phyloP scores from a whole-genome alignment of 192 early-diverging fungal genomes.

The Coemansia sp. region DNA sequence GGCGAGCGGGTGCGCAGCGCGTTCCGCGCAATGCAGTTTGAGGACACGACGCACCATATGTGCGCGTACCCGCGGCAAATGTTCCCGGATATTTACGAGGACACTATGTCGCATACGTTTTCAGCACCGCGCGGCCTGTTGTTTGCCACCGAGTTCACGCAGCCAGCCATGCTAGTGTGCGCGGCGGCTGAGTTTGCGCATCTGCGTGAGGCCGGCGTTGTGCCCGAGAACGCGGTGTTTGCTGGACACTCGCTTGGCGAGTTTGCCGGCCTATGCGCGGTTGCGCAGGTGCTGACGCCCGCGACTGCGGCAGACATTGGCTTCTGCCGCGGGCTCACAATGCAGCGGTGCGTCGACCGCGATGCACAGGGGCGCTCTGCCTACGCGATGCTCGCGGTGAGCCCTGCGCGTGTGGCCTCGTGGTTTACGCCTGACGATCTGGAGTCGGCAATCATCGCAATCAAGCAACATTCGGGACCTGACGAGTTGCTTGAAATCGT shows the following conservation, averaged over 20 bases:
- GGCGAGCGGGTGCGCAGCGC: slow-evolving; percentile 77
- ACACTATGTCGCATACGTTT: neutral
- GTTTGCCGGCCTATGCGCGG: slow-evolving; percentile 83
- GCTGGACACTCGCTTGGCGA: slow-evolving; percentile 96
- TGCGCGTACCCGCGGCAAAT: slow-evolving; percentile 62
- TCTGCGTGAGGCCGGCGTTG: slow-evolving; percentile 75
- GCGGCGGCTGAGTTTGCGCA: slow-evolving; percentile 88
- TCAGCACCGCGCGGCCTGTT: slow-evolving; percentile 37
- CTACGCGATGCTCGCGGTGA: slow-evolving; percentile 94
- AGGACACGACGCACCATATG: too few species aligned
- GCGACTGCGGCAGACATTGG: slow-evolving; percentile 84
- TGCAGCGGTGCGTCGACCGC: slow-evolving; percentile 87
- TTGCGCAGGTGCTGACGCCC: slow-evolving; percentile 76
- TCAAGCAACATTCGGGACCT: slow-evolving; percentile 55
- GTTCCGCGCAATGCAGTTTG: slow-evolving; percentile 86
- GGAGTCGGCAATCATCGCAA: slow-evolving; percentile 61
- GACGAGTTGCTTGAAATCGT: slow-evolving; percentile 86
- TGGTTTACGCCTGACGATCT: slow-evolving; percentile 82
- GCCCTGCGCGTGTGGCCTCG: slow-evolving; percentile 75
- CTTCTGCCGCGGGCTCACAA: slow-evolving; percentile 95
- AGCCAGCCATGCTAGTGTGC: slow-evolving; percentile 86
- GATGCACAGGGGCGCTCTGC: slow-evolving; percentile 66
- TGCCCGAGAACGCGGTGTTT: slow-evolving; percentile 75
- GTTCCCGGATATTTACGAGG: slow-evolving; percentile 60
- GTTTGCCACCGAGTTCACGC: slow-evolving; percentile 95